Conservation (phyloP, 192 early-diverging fungal genomes). For the Chytriomyces sp. region DNA sequence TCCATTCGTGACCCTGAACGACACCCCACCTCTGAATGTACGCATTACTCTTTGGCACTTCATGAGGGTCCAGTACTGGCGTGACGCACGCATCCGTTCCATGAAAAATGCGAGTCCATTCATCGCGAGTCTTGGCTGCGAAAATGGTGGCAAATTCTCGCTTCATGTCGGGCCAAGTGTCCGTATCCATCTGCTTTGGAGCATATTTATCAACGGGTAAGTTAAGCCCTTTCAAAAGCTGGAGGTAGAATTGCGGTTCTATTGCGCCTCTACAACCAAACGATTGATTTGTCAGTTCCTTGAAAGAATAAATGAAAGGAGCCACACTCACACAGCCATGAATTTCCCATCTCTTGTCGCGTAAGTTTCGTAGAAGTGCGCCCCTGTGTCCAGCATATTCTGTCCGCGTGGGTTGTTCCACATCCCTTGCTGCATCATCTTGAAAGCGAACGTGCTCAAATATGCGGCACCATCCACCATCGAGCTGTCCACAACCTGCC, state of each 20-base stretch:
- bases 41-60: constrained; percentile 12
- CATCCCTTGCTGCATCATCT: constrained; percentile 57
- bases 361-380: constrained; percentile 70
- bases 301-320: background rate
- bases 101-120: constrained; percentile 65
- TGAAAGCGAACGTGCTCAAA: constrained; percentile 61
- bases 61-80: constrained; percentile 56
- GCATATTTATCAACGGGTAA: constrained; percentile 10
- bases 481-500: constrained; percentile 66
- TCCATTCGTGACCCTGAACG: constrained; percentile 2
- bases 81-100: constrained; percentile 67
- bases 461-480: constrained; percentile 63
- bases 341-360: constrained; percentile 65
- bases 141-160: constrained; percentile 51
- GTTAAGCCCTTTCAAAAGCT: constrained; percentile 49
- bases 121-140: constrained; percentile 57
- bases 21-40: constrained; percentile 15
- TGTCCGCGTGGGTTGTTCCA: constrained; percentile 58
- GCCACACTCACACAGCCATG: constrained; percentile 65
- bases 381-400: constrained; percentile 67
- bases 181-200: constrained; percentile 50
- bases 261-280: constrained; percentile 51
- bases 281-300: background rate
- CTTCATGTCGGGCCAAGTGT: constrained; percentile 58
- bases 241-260: constrained; percentile 67